A percentile compares a stretch with the other conserved stretches of the same genome.
These are phyloP conservation scores for Paramecium pentaurelia DNA, from an alignment of 73 alveolate genomes.

Conservation along the genomic window DNA sequence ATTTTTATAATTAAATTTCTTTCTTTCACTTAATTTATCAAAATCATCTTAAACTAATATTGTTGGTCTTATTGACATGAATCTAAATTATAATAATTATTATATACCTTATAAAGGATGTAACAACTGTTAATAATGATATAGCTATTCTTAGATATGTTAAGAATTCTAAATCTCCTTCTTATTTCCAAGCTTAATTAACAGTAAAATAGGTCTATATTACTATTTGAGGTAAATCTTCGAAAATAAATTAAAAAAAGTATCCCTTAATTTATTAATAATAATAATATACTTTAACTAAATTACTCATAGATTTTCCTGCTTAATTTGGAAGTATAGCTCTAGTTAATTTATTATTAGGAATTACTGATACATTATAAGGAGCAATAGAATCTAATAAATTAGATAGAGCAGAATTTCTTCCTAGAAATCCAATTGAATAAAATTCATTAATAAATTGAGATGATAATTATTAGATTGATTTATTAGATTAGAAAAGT, in stretches of 20 bases:
- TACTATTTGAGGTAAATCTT: background rate
- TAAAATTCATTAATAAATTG: background rate
- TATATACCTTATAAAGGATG: background rate
- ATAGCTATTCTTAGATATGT: background rate
- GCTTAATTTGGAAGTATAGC: conserved; percentile 3
- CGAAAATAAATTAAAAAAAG: background rate
- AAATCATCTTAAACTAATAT: background rate
- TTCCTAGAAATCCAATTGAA: background rate
- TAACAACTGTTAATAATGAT: background rate
- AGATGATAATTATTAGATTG: background rate
- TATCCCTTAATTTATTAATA: background rate
- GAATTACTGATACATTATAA: conserved; percentile 47
- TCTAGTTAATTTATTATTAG: conserved; percentile 49
- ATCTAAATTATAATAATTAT: background rate
- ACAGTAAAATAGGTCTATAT: background rate
- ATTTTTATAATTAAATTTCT: background rate
- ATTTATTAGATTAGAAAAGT: background rate
- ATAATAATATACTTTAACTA: background rate
- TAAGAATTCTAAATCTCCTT: background rate
- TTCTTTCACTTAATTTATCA: background rate
- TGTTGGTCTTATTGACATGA: conserved; percentile 29
- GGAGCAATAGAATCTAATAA: conserved; percentile 50
- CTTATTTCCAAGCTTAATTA: background rate
- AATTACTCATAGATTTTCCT: background rate
- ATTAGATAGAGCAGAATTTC: conserved; percentile 34